Conservation (phyloP, 2,329 filamentous ascomycete species). For the Fusarium denticulatum region DNA sequence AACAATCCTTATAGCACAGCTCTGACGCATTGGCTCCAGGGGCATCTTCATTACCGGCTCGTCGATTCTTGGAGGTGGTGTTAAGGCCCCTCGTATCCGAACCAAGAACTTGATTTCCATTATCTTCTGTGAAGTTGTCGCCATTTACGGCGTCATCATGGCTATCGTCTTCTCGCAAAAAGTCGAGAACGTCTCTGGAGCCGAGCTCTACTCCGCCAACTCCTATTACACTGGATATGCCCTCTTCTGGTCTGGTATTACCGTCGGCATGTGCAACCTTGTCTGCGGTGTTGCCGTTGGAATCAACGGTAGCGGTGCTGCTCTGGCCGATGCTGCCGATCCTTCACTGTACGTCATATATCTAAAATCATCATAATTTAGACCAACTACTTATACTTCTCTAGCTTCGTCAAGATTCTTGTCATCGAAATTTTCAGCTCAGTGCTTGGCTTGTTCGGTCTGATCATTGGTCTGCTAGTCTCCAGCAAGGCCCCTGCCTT, state of each 20-base stretch:
- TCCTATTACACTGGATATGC: conserved; percentile 96
- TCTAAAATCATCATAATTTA: not conserved
- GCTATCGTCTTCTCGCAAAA: conserved; percentile 97
- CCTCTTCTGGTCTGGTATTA: conserved; percentile 94
- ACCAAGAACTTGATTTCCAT: conserved; percentile 99
- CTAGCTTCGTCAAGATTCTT: conserved; percentile 96
- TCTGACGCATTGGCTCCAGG: conserved; percentile 63
- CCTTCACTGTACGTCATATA: conserved; percentile 76
- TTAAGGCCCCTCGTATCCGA: conserved; percentile 95
- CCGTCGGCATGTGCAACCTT: conserved; percentile 94
- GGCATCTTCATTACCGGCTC: conserved; percentile 99
- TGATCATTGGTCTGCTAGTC: conserved; percentile 92
- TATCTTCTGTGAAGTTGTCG: conserved; percentile 99
- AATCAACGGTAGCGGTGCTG: conserved; percentile 97
- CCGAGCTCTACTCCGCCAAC: conserved; percentile 75
- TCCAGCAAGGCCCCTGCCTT: conserved; percentile 86
- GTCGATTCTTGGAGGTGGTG: conserved; percentile 95
- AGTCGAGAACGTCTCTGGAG: conserved; percentile 71
- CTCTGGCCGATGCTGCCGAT: conserved; percentile 94
- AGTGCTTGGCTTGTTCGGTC: conserved; percentile 92
- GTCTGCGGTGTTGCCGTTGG: conserved; percentile 96
- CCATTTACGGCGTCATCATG: conserved; percentile 99
- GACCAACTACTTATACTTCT: conserved; percentile 35
- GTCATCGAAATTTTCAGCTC: conserved; percentile 99
- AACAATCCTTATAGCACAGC: conserved; percentile 1